Percentiles rank a stretch among this genome's conserved stretches.
Evolutionary conservation across 768 basidiomycete species (phyloP).

Genomic region (Neoboletus brunneissimus): DNA sequence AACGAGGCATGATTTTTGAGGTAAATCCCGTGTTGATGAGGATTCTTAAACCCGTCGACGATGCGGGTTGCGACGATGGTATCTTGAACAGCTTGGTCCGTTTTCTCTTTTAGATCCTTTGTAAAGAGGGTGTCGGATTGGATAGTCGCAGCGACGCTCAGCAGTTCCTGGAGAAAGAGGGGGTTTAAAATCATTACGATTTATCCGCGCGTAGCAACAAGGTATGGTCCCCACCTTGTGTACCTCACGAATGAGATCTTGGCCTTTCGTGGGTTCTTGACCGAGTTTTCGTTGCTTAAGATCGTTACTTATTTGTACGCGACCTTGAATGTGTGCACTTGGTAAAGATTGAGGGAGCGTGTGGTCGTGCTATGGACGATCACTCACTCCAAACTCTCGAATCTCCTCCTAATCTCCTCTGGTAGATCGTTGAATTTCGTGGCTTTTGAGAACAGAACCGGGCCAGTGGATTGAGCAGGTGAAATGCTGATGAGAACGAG

Average conservation of each 20-base stretch:
- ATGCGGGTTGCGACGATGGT: conserved; percentile 75
- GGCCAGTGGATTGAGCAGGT: conserved; percentile 29
- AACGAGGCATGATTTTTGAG: conserved; percentile 79
- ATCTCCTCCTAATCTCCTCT: conserved; percentile 57
- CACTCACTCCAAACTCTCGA: conserved; percentile 72
- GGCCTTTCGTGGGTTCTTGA: conserved; percentile 69
- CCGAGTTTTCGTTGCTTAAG: conserved; percentile 73
- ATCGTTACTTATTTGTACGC: conserved; percentile 77
- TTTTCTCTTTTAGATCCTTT: conserved; percentile 69
- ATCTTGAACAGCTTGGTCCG: conserved; percentile 77
- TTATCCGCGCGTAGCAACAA: neutral
- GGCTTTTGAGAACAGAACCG: conserved; percentile 38
- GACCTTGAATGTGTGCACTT: conserved; percentile 71
- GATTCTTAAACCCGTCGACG: conserved; percentile 74
- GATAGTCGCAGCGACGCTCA: conserved; percentile 58
- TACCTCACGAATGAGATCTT: conserved; percentile 62
- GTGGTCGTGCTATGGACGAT: neutral
- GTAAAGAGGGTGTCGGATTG: conserved; percentile 65
- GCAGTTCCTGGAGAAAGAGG: conserved; percentile 52
- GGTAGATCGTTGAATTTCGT: conserved; percentile 85
- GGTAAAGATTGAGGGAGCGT: conserved; percentile 9
- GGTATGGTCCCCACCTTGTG: conserved; percentile 52
- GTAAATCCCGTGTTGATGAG: conserved; percentile 65
- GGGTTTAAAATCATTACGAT: neutral
- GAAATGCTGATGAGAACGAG: conserved; percentile 23